phyloP scores from a whole-genome alignment of 495 filamentous ascomycete genomes.

The Hypoxylon trugodes region DNA sequence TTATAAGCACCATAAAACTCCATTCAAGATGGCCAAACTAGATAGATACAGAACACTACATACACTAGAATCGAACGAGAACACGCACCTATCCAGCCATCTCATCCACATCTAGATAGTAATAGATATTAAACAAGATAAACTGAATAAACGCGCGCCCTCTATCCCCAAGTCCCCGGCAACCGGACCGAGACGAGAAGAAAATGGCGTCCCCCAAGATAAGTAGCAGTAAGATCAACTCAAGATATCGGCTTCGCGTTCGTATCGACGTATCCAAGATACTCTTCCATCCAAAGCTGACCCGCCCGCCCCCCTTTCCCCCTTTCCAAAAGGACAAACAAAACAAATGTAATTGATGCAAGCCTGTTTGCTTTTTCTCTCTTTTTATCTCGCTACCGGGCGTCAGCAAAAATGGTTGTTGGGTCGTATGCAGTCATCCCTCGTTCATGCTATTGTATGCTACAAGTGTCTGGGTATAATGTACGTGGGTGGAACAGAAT shows the following conservation, averaged over 20 bases:
- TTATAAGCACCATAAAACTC: conserved; percentile 21
- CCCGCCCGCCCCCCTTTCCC: too few relatives aligned
- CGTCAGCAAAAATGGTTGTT: not conserved
- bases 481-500: too few relatives aligned
- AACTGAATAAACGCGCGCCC: not conserved
- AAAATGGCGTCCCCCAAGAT: too few relatives aligned
- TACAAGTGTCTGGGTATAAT: conserved; percentile 19
- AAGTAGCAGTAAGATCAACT: not conserved
- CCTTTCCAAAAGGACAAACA: too few relatives aligned
- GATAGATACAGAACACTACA: conserved; percentile 24
- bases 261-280: conserved; percentile 8
- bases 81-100: not conserved
- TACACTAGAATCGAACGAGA: conserved; percentile 36
- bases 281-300: conserved; percentile 11
- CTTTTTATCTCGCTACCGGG: not conserved
- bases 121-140: not conserved
- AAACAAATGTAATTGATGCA: conserved; percentile 5
- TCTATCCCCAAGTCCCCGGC: conserved; percentile 13
- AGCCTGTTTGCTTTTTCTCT: conserved; percentile 7
- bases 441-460: conserved; percentile 24
- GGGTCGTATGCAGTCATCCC: conserved; percentile 29
- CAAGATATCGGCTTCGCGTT: conserved; percentile 5
- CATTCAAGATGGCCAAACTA: conserved; percentile 28
- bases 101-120: not conserved
- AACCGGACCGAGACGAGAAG: conserved; percentile 30